Evolutionary conservation across 495 filamentous ascomycete species (phyloP).

Genomic region (Xylaria sp.): DNA sequence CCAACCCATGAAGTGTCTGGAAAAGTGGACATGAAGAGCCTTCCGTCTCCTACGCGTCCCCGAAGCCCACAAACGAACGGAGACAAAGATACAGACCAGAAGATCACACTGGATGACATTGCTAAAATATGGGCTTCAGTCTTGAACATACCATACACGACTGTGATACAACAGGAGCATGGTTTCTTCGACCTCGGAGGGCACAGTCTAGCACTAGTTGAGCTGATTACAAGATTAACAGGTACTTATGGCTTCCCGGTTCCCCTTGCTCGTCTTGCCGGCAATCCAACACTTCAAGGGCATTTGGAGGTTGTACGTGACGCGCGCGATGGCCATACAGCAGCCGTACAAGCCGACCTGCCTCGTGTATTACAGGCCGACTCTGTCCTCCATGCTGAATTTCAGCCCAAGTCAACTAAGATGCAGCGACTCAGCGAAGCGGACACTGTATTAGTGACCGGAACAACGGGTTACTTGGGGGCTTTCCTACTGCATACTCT

Average conservation of each 20-base stretch:
- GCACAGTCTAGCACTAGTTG: slow-evolving; percentile 71
- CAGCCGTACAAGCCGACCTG: slow-evolving; percentile 69
- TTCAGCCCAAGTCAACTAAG: slow-evolving; percentile 53
- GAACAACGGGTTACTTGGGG: slow-evolving; percentile 50
- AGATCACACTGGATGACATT: slow-evolving; percentile 61
- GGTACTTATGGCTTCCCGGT: slow-evolving; percentile 67
- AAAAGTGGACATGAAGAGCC: slow-evolving; percentile 68
- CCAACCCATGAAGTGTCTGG: slow-evolving; percentile 72
- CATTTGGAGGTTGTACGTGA: slow-evolving; percentile 65
- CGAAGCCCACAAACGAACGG: slow-evolving; percentile 39
- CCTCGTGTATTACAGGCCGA: slow-evolving; percentile 66
- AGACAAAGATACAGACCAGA: slow-evolving; percentile 52
- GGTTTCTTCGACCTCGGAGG: slow-evolving; percentile 76
- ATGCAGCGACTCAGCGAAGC: slow-evolving; percentile 62
- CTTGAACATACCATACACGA: slow-evolving; percentile 59
- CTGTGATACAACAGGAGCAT: slow-evolving; percentile 62
- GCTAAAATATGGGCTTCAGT: slow-evolving; percentile 66
- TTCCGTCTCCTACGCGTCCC: slow-evolving; percentile 57
- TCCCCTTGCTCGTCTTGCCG: slow-evolving; percentile 66
- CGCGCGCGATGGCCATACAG: slow-evolving; percentile 68
- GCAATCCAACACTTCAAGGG: slow-evolving; percentile 65
- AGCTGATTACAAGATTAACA: slow-evolving; percentile 64
- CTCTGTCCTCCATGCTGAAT: slow-evolving; percentile 64
- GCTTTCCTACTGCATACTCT: slow-evolving; percentile 50
- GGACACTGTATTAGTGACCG: slow-evolving; percentile 56